Base-by-base conservation (phyloP, 345 rosid genomes). In the Eucalyptus fibrosa region DNA sequence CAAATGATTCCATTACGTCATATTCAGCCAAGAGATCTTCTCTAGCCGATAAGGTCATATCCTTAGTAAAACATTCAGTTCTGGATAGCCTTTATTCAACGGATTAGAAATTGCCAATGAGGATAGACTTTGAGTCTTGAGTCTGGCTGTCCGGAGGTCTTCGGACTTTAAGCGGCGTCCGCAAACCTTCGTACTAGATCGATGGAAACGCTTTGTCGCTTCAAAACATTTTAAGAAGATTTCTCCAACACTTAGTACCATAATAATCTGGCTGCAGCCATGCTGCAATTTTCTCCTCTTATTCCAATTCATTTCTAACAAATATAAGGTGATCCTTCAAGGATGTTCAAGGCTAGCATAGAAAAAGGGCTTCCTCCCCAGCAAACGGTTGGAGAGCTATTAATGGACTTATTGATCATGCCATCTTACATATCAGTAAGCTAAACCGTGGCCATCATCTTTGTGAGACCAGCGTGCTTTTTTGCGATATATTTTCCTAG, bases 351-450 rank as follows among this genome's bases (percentile, higher is more conserved):
- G 92, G 94, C 92, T 87, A 92, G 90, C 91, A 88, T 90, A 91
- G 93, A 87, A 53, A 94, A 93, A 91, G 93, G 94, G 90, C 90
- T 94, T 92, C 93, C 95, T 88, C 93, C 93, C 44, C 91, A 89
- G 45, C 95, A 95, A 92, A 89, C 85, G 87, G 83, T 90, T 88
- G 93, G 87, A 53, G 89, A 89, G 86, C 87, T 95, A 55, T 88
- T 92, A 50, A 91, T 89, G 89, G 97, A 95, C 92, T 89, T 92
- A 51, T 89, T 90, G 88, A 90, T 91, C 72, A 90, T 93, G 87
- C 89, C 96, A 24, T 91, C 92, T 91, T 91, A 94, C 90, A 92
- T 94, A 80, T 91, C 92, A 51, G 98, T 94, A 42, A 60, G 80
- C 51, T 44, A 72, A 18, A 69, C 12, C 3, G 81, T 18, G 42